phyloP scores from a whole-genome alignment of 371 early-diverging fungal species.

The Rhizomucor miehei region DNA sequence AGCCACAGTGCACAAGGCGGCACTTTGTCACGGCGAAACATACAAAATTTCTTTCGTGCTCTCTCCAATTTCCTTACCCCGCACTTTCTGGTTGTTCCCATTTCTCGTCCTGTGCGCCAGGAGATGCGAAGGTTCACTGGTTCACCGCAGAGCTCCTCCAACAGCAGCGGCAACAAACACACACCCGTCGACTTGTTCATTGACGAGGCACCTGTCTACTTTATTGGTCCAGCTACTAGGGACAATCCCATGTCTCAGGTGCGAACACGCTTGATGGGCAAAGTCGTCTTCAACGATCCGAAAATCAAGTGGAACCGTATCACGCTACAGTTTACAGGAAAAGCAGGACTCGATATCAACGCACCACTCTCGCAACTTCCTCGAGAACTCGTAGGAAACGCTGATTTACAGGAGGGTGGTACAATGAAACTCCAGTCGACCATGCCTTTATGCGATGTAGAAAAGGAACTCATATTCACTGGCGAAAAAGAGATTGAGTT shows the following conservation, averaged over 20 bases:
- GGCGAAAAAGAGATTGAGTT: conserved; percentile 41
- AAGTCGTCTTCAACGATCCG: conserved; percentile 34
- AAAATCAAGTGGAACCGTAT: conserved; percentile 51
- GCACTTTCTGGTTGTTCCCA: no score
- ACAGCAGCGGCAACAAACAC: conserved; percentile 2
- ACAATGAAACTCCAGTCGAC: conserved; percentile 28
- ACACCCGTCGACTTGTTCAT: conserved; percentile 23
- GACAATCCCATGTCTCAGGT: conserved; percentile 45
- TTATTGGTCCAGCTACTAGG: conserved; percentile 42
- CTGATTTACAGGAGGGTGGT: conserved; percentile 9
- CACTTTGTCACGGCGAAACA: no score
- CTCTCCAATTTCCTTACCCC: no score
- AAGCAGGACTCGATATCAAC: conserved; percentile 38
- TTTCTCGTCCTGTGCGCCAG: no score
- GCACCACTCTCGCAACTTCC: conserved; percentile 17
- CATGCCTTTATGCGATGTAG: conserved; percentile 38
- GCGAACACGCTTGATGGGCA: conserved; percentile 38
- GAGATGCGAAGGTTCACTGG: conserved; percentile 7
- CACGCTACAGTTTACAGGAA: conserved; percentile 38
- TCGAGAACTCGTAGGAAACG: conserved; percentile 9
- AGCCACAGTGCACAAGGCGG: no score
- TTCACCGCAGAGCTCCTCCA: no score
- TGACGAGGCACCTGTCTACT: conserved; percentile 33
- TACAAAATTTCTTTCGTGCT: no score
- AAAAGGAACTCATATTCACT: conserved; percentile 46